Conservation (phyloP, 1,139 yeast genomes). For the Nadsonia commutata region DNA sequence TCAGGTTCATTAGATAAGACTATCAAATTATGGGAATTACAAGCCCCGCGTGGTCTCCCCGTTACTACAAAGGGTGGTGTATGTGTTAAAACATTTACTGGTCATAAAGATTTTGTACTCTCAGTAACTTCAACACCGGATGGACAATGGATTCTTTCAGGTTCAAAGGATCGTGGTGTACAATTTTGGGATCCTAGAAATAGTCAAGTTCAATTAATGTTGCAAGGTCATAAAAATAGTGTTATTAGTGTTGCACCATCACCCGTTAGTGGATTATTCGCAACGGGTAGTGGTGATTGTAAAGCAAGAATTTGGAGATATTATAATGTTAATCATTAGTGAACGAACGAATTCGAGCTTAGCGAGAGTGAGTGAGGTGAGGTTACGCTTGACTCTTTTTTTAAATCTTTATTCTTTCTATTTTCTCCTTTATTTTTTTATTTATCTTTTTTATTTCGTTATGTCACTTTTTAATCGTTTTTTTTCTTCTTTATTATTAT, state of each 20-base stretch:
- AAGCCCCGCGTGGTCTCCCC: slow-evolving; percentile 30
- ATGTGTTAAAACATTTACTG: slow-evolving; percentile 87
- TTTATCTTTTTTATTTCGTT: not conserved
- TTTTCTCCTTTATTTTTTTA: slow-evolving; percentile 2
- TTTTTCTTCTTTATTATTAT: not conserved
- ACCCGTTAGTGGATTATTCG: slow-evolving; percentile 69
- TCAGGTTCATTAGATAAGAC: slow-evolving; percentile 94
- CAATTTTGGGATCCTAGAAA: slow-evolving; percentile 91
- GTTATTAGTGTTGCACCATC: slow-evolving; percentile 92
- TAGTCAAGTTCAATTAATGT: slow-evolving; percentile 88
- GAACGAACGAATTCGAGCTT: not conserved
- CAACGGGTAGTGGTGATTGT: slow-evolving; percentile 96
- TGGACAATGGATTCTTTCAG: slow-evolving; percentile 81
- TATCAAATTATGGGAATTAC: slow-evolving; percentile 86
- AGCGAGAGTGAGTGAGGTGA: not conserved
- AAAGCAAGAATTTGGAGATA: slow-evolving; percentile 92
- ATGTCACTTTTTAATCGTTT: slow-evolving; percentile 1
- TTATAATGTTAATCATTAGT: slow-evolving; percentile 14
- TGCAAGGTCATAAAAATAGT: slow-evolving; percentile 93
- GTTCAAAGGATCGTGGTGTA: slow-evolving; percentile 94
- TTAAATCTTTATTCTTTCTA: not conserved
- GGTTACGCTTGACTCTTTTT: not conserved
- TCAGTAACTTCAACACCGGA: slow-evolving; percentile 93
- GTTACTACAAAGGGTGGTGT: slow-evolving; percentile 29
- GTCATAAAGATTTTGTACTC: slow-evolving; percentile 91